phyloP scores from a whole-genome alignment of 306 rosid genomes.

The Luffa acutangula region DNA sequence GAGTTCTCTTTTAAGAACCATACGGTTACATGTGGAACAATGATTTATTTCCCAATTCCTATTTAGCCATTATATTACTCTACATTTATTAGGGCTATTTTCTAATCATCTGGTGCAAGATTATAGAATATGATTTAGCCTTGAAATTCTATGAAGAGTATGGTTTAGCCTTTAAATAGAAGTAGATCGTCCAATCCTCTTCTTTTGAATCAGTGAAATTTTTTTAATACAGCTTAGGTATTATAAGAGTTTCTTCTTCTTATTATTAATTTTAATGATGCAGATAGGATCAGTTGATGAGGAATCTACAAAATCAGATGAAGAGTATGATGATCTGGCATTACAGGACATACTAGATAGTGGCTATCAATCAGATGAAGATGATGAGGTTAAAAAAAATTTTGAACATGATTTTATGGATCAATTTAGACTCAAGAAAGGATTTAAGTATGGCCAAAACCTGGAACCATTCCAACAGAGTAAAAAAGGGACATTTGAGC shows the following conservation, averaged over 20 bases:
- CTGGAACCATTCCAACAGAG: conserved; percentile 42
- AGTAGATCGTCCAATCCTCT: not conserved
- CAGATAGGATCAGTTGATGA: conserved; percentile 94
- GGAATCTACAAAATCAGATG: conserved; percentile 89
- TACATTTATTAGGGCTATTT: not conserved
- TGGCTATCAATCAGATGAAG: conserved; percentile 50
- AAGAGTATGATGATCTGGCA: conserved; percentile 90
- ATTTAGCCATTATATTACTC: not conserved
- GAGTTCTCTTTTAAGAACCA: not conserved
- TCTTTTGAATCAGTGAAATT: not conserved
- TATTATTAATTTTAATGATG: not conserved
- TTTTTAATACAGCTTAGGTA: not conserved
- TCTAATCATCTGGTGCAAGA: not conserved
- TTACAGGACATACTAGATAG: conserved; percentile 50
- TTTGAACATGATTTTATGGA: conserved; percentile 15
- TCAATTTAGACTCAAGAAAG: conserved; percentile 17
- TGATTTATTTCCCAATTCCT: not conserved
- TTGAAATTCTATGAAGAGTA: not conserved
- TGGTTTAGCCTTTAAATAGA: not conserved
- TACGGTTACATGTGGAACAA: not conserved
- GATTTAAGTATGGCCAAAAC: conserved; percentile 34
- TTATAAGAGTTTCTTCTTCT: not conserved
- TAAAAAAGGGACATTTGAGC: conserved; percentile 44
- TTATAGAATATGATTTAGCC: not conserved
- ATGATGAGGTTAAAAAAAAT: conserved; percentile 31